Evolutionary conservation across 2,329 filamentous ascomycete genomes (phyloP).

Genomic region (Curvularia sp.): DNA sequence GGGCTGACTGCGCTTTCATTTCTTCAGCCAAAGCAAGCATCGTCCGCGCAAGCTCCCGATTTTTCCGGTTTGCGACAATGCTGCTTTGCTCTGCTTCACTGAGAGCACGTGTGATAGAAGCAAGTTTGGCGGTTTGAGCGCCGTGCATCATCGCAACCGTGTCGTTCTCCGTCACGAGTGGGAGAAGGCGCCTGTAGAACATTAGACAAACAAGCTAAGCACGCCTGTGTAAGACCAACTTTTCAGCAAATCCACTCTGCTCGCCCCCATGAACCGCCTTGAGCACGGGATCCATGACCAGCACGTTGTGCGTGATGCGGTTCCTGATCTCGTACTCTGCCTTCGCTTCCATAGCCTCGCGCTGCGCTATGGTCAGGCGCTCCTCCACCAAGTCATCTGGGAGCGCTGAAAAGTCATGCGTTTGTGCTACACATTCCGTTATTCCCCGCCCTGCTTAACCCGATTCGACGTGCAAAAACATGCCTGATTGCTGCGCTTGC

Average conservation of each 20-base stretch:
- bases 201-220: slow-evolving; percentile 15
- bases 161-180: slow-evolving; percentile 72
- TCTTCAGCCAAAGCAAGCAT: slow-evolving; percentile 69
- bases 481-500: slow-evolving; percentile 50
- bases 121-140: slow-evolving; percentile 62
- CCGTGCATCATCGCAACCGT: slow-evolving; percentile 68
- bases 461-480: slow-evolving; percentile 12
- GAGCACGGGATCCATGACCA: slow-evolving; percentile 76
- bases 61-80: slow-evolving; percentile 63
- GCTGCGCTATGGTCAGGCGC: slow-evolving; percentile 63
- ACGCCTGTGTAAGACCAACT: slow-evolving; percentile 56
- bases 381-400: slow-evolving; percentile 61
- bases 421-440: slow-evolving; percentile 33
- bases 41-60: slow-evolving; percentile 67
- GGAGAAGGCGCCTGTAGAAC: slow-evolving; percentile 66
- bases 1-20: slow-evolving; percentile 60
- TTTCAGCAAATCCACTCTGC: slow-evolving; percentile 69
- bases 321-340: slow-evolving; percentile 73
- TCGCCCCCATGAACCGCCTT: slow-evolving; percentile 76
- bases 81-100: slow-evolving; percentile 65
- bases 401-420: slow-evolving; percentile 45
- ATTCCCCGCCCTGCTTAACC: slow-evolving; percentile 14
- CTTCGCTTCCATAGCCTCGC: slow-evolving; percentile 72
- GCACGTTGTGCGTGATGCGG: slow-evolving; percentile 70
- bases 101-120: slow-evolving; percentile 60